A percentile compares a stretch with the other conserved stretches of the same genome.
phyloP scores from a whole-genome alignment of 2,329 filamentous ascomycete species.

The Cytospora piceicola region DNA sequence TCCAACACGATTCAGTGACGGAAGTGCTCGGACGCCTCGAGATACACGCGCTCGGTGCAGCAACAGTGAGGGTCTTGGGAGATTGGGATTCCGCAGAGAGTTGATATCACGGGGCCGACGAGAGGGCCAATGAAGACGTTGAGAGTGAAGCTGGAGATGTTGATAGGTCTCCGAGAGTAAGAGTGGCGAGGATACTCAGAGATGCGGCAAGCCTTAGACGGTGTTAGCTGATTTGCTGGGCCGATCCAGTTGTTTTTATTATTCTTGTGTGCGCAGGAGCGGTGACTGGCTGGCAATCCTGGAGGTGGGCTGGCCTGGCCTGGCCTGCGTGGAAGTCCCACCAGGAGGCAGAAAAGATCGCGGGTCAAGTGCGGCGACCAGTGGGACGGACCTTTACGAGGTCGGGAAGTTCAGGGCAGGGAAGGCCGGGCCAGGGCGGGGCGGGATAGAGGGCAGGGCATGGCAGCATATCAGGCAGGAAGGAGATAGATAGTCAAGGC shows the following conservation, averaged over 20 bases:
- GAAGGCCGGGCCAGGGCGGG: constrained; percentile 14
- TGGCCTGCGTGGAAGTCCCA: constrained; percentile 14
- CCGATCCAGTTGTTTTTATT: constrained; percentile 32
- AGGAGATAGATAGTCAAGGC: background rate
- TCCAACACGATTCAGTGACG: constrained; percentile 10
- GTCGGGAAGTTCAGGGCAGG: constrained; percentile 2
- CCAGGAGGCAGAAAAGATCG: constrained; percentile 24
- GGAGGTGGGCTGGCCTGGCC: constrained; percentile 10
- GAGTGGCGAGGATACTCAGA: constrained; percentile 40
- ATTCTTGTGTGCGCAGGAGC: constrained; percentile 34
- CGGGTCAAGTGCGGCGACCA: constrained; percentile 20
- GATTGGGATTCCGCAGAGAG: constrained; percentile 48
- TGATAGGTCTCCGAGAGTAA: constrained; percentile 55
- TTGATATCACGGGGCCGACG: constrained; percentile 56
- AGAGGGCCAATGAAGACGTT: constrained; percentile 52
- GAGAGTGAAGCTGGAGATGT: constrained; percentile 47
- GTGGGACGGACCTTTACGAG: constrained; percentile 17
- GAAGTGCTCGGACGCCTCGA: constrained; percentile 18
- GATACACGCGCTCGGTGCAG: constrained; percentile 39
- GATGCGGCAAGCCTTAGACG: constrained; percentile 46
- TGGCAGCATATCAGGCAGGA: background rate
- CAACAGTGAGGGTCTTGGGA: constrained; percentile 36
- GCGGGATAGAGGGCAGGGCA: constrained; percentile 1
- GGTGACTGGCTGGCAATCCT: constrained; percentile 38
- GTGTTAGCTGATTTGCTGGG: constrained; percentile 57